Conservation (phyloP, 306 rosid species). For the Vigna nakashimae region DNA sequence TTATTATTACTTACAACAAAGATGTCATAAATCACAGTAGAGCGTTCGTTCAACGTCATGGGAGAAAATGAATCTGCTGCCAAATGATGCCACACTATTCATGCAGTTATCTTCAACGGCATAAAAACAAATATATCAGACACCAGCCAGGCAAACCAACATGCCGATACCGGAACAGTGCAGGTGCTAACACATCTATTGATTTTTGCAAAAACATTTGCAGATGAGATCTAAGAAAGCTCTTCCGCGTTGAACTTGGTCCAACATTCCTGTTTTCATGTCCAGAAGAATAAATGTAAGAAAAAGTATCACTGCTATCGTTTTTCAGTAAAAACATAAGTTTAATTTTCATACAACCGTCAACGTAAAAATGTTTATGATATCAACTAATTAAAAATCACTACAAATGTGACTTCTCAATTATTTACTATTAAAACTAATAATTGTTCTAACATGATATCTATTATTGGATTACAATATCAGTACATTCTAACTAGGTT, state of each 20-base stretch:
- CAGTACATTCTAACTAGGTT: too few species aligned
- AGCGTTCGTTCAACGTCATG: conserved; percentile 29
- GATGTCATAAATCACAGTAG: conserved; percentile 18
- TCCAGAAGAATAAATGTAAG: conserved; percentile 8
- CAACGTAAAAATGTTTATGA: neutral
- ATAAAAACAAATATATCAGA: conserved; percentile 26
- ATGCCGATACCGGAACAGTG: conserved; percentile 23
- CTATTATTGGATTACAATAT: too few species aligned
- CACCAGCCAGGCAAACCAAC: conserved; percentile 39
- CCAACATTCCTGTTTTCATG: conserved; percentile 83
- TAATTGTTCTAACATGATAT: too few species aligned
- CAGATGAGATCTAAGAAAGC: conserved; percentile 57
- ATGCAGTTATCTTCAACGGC: conserved; percentile 40
- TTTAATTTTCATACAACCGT: neutral
- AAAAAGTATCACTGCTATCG: neutral
- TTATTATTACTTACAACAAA: conserved; percentile 37
- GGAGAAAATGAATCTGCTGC: conserved; percentile 36
- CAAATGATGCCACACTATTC: conserved; percentile 36
- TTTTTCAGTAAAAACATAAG: neutral
- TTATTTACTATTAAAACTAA: too few species aligned
- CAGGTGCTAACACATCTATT: conserved; percentile 6
- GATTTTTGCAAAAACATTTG: conserved; percentile 27
- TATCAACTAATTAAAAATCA: too few species aligned
- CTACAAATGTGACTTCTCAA: too few species aligned
- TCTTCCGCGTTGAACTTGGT: conserved; percentile 81